These are phyloP conservation scores for Cyberlindnera maclurae DNA, from an alignment of 805 yeast genomes.

Conservation along the genomic window DNA sequence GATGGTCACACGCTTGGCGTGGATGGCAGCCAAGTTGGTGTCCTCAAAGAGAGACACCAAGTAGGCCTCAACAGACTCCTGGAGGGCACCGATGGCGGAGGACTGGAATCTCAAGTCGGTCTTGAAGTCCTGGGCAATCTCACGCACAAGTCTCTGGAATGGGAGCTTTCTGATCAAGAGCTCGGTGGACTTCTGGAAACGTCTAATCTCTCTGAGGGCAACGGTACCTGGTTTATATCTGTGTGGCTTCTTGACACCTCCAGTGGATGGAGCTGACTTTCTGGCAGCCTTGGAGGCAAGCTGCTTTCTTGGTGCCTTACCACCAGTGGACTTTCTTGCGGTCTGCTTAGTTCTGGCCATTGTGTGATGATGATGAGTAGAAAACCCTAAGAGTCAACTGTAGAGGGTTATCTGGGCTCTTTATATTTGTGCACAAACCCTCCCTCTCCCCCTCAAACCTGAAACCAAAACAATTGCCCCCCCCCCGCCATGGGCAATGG, in stretches of 20 bases:
- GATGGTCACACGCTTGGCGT: constrained; percentile 98
- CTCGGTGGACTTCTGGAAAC: constrained; percentile 95
- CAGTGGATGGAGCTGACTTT: constrained; percentile 86
- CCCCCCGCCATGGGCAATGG: too few relatives aligned
- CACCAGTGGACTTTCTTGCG: constrained; percentile 93
- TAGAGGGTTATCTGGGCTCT: too few relatives aligned
- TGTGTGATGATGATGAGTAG: constrained; percentile 22
- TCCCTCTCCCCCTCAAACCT: too few relatives aligned
- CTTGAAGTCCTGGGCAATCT: constrained; percentile 91
- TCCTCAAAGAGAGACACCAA: constrained; percentile 94
- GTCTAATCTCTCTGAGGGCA: constrained; percentile 94
- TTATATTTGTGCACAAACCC: too few relatives aligned
- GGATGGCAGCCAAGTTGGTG: constrained; percentile 97
- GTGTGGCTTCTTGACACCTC: constrained; percentile 93
- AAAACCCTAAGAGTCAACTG: too few relatives aligned
- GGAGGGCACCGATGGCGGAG: constrained; percentile 95
- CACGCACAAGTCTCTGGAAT: constrained; percentile 94
- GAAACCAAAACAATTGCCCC: too few relatives aligned
- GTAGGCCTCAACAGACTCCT: constrained; percentile 98
- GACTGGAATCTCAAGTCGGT: constrained; percentile 95
- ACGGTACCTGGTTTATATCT: constrained; percentile 97
- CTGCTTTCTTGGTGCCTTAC: constrained; percentile 94
- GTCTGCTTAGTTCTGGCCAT: constrained; percentile 95
- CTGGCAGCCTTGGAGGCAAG: constrained; percentile 89
- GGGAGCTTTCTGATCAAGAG: constrained; percentile 93